Base-by-base conservation (phyloP, 768 basidiomycete species). In the Sistotremastrum suecicum region DNA sequence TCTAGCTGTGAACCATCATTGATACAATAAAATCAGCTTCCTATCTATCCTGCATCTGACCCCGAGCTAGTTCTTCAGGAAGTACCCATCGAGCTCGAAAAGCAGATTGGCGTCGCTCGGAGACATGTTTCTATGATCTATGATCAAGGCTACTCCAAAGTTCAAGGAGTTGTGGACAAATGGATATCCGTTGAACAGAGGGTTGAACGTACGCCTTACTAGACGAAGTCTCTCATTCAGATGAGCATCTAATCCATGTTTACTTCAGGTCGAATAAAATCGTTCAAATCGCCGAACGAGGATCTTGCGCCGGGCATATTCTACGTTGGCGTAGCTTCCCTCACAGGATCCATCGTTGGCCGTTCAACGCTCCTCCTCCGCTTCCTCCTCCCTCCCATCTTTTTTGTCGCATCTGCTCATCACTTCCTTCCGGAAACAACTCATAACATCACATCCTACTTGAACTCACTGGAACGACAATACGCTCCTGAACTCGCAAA, bases 341-440 rank as follows among this genome's bases (percentile, higher is more conserved):
- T 98, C 41, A 83, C 85, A 3, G 88, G 85, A 1, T 90, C 90
- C 47, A 81, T 98, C 54, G 54, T 97, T 46, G 76, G 84, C 0
- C 81, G 91, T 38, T 83, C 82, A 53, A 79, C 91, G 51, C 58
- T 67, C 44, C 63, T 91, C 45, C 64, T 76, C 4, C 83, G 94
- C 12, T 54, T 83, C 43, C 50, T 83, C 39, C 71, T 91, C 9
- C 94, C 94, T 0, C 84, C 92, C 0, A 49, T 76, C 28, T 74
- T 90, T 60, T 63, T 90, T 52, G 45, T 82, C 47, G 58, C 74
- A 48, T 78, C 91, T 31, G 66, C 81, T 39, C 68, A 76, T 46
- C 79, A 92, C 60, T 92, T 95, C 76, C 76, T 95, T 37, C 94
- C 94, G 3, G 70, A 81, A 59, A 86, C 87, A 5, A 71, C 83